Percentiles rank a stretch among this genome's conserved stretches.
Evolutionary conservation across 2,329 filamentous ascomycete genomes (phyloP).

Genomic region (Decorospora gaudefroyi): DNA sequence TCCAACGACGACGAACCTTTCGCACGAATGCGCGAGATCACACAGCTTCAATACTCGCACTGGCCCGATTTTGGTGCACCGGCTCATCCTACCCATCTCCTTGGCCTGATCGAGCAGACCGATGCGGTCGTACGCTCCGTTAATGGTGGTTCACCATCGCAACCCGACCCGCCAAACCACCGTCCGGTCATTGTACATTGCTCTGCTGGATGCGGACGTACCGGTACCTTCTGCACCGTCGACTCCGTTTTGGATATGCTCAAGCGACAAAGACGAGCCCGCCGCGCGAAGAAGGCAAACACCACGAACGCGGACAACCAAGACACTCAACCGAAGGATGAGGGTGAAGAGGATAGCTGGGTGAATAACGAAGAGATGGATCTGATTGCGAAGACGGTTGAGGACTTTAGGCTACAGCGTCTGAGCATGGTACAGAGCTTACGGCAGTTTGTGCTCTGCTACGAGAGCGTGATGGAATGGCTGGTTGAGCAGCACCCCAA

Average conservation of each 20-base stretch:
- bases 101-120: slow-evolving; percentile 87
- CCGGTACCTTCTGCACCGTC: slow-evolving; percentile 94
- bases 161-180: slow-evolving; percentile 57
- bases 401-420: slow-evolving; percentile 85
- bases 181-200: slow-evolving; percentile 91
- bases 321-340: slow-evolving; percentile 23
- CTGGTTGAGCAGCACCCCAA: slow-evolving; percentile 56
- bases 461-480: slow-evolving; percentile 94
- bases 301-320: slow-evolving; percentile 50
- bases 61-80: slow-evolving; percentile 98
- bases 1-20: slow-evolving; percentile 79
- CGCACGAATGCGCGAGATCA: slow-evolving; percentile 85
- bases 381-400: slow-evolving; percentile 82
- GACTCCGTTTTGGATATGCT: slow-evolving; percentile 96
- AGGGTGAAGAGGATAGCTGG: slow-evolving; percentile 63
- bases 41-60: slow-evolving; percentile 90
- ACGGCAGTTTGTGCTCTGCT: slow-evolving; percentile 92
- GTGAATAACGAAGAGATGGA: slow-evolving; percentile 72
- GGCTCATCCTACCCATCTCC: slow-evolving; percentile 81
- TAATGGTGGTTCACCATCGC: slow-evolving; percentile 56
- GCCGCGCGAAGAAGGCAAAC: slow-evolving; percentile 39
- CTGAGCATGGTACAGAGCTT: slow-evolving; percentile 97
- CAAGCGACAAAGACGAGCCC: slow-evolving; percentile 71
- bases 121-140: slow-evolving; percentile 68
- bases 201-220: slow-evolving; percentile 92